Conservation (phyloP, 768 basidiomycete species). For the Suillus occidentalis region DNA sequence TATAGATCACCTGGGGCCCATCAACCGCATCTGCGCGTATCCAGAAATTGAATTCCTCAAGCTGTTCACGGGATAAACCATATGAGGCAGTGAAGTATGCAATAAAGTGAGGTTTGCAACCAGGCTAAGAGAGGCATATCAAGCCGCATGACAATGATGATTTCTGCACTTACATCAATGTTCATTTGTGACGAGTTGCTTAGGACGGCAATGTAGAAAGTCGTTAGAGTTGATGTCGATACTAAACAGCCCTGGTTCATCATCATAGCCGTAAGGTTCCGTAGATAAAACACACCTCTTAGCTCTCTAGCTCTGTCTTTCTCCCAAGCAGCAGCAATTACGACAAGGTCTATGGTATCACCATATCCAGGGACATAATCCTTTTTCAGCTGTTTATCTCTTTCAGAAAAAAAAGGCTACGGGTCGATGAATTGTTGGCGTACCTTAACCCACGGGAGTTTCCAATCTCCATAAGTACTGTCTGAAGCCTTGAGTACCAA, state of each 20-base stretch:
- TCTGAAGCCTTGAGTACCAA: conserved; percentile 76
- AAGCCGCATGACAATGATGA: background rate
- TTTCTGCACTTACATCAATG: conserved; percentile 36
- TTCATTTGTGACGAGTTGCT: conserved; percentile 46
- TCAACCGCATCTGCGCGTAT: conserved; percentile 38
- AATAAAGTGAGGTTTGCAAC: conserved; percentile 58
- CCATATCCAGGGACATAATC: conserved; percentile 88
- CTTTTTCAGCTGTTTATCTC: conserved; percentile 54
- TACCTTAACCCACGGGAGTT: conserved; percentile 80
- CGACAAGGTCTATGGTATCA: conserved; percentile 75
- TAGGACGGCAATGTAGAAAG: conserved; percentile 75
- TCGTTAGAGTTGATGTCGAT: conserved; percentile 68
- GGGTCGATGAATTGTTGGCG: conserved; percentile 15
- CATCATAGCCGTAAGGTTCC: conserved; percentile 4
- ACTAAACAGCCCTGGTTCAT: conserved; percentile 41
- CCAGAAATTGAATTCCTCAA: conserved; percentile 73
- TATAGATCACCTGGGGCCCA: background rate
- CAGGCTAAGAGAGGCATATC: conserved; percentile 33
- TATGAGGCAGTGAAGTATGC: conserved; percentile 78
- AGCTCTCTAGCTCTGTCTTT: conserved; percentile 75
- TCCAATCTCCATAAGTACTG: conserved; percentile 64
- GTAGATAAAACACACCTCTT: conserved; percentile 49
- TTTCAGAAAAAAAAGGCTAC: conserved; percentile 1
- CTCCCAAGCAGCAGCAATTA: conserved; percentile 81
- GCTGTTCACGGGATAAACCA: conserved; percentile 61